Evolutionary conservation across 176 grass and related monocot species (phyloP).

Genomic region (Lolium rigidum): DNA sequence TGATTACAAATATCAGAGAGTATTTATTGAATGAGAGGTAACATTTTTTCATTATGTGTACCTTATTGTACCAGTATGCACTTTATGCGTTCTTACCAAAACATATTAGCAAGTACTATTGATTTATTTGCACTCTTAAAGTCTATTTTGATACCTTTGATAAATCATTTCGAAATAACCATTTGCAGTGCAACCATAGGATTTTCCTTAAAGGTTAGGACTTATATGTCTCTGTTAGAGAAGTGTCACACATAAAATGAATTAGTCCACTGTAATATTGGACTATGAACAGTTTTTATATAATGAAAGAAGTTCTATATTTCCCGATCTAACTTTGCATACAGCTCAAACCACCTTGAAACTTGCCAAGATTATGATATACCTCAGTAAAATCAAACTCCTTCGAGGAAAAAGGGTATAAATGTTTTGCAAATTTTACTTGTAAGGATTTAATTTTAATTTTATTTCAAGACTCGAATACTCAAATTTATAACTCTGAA

Average conservation of each 20-base stretch:
- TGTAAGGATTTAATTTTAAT: not conserved
- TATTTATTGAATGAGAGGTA: not conserved
- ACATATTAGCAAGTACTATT: not conserved
- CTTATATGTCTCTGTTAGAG: not conserved
- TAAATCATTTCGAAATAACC: no score
- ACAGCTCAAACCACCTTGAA: not conserved
- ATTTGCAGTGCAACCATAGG: not conserved
- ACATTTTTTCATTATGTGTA: not conserved
- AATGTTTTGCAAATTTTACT: not conserved
- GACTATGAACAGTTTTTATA: no score
- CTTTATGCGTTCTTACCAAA: not conserved
- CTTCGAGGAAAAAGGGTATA: not conserved
- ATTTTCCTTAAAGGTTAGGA: not conserved
- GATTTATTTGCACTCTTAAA: not conserved
- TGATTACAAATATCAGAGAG: not conserved
- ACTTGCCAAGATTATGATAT: not conserved
- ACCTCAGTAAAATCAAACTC: not conserved
- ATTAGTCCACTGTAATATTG: not conserved
- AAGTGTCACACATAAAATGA: not conserved
- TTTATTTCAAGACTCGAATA: not conserved
- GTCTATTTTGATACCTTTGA: not conserved
- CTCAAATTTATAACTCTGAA: not conserved
- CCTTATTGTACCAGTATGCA: not conserved
- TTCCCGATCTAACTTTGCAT: not conserved
- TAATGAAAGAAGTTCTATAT: no score